Percentiles rank a stretch among this genome's conserved stretches.
Evolutionary conservation across 345 rosid species (phyloP).

Genomic region (Citrus hindsii): DNA sequence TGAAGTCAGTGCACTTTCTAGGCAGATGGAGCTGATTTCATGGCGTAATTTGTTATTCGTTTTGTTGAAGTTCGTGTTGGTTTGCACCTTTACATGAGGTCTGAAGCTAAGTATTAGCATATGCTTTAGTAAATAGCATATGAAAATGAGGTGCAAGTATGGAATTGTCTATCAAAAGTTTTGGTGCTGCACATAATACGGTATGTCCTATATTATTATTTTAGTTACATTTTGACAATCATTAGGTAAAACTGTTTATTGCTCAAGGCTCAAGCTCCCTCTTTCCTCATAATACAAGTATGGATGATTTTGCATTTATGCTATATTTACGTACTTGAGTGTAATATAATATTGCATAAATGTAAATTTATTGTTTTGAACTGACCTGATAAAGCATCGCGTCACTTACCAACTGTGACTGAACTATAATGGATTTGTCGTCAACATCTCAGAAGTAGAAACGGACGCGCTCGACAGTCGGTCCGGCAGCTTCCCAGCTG

Average conservation of each 20-base stretch:
- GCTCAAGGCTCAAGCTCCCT: neutral
- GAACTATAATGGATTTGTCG: no score
- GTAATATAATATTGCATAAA: no score
- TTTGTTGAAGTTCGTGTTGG: neutral
- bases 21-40: neutral
- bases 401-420: no score
- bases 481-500: no score
- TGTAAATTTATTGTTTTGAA: no score
- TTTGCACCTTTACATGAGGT: neutral
- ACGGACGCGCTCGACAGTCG: no score
- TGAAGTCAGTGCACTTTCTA: neutral
- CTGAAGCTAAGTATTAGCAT: neutral
- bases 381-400: no score
- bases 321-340: no score
- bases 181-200: neutral
- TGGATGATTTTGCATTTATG: neutral
- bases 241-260: neutral
- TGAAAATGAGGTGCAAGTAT: neutral
- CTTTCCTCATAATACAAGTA: neutral
- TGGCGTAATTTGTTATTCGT: neutral
- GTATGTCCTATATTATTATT: neutral
- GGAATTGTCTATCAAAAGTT: neutral
- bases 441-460: no score
- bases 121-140: neutral
- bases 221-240: neutral